Conservation (phyloP, 2,329 filamentous ascomycete species). For the Fusarium sp. region DNA sequence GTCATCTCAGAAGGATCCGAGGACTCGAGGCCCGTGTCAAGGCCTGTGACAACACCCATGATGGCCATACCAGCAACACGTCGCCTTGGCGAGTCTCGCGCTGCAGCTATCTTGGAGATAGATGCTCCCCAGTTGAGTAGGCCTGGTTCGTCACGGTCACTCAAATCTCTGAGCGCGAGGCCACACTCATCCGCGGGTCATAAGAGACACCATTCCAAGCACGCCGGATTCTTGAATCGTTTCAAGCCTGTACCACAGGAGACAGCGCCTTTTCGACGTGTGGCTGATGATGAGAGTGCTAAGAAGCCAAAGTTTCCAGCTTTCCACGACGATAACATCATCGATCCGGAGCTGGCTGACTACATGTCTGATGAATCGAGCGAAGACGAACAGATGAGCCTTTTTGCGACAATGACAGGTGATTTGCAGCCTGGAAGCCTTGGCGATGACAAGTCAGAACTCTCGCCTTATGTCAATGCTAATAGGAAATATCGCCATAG, state of each 20-base stretch:
- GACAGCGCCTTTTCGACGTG: constrained; percentile 86
- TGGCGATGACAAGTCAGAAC: constrained; percentile 79
- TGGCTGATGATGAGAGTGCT: constrained; percentile 71
- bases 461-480: constrained; percentile 77
- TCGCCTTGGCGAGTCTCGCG: constrained; percentile 77
- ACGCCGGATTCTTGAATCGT: constrained; percentile 79
- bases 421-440: constrained; percentile 72
- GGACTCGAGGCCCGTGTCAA: constrained; percentile 64
- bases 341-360: constrained; percentile 93
- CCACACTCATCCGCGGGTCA: constrained; percentile 81
- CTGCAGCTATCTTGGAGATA: constrained; percentile 90
- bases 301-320: constrained; percentile 79
- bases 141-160: constrained; percentile 92
- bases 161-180: constrained; percentile 79
- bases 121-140: constrained; percentile 84
- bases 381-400: constrained; percentile 89
- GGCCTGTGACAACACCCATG: constrained; percentile 73
- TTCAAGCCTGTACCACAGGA: constrained; percentile 80
- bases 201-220: constrained; percentile 87
- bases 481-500: constrained; percentile 80
- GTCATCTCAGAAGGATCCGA: constrained; percentile 57
- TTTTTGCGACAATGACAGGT: constrained; percentile 80
- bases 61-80: constrained; percentile 77
- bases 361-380: constrained; percentile 98
- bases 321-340: constrained; percentile 99